Conservation (phyloP, 2,329 filamentous ascomycete species). For the Aspergillus niger region DNA sequence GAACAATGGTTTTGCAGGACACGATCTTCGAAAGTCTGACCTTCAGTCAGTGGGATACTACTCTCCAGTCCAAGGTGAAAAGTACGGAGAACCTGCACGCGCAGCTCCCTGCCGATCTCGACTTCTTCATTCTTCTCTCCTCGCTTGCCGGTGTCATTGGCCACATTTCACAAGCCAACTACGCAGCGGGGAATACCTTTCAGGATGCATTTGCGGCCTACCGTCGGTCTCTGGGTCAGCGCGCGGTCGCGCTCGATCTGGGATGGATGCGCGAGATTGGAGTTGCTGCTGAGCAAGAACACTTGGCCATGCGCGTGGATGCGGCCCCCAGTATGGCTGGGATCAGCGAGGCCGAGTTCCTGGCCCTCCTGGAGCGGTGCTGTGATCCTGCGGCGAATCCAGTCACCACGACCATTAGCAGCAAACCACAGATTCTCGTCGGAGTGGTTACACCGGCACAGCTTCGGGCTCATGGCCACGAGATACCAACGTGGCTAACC, state of each 20-base stretch:
- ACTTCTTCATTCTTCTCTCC: conserved; percentile 44
- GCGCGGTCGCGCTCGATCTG: neutral
- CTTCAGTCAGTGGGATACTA: conserved; percentile 37
- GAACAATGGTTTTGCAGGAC: conserved; percentile 33
- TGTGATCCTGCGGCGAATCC: neutral
- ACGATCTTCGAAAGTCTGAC: conserved; percentile 43
- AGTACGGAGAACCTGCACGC: conserved; percentile 38
- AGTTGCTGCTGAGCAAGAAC: neutral
- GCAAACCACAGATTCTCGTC: neutral
- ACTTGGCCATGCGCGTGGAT: neutral
- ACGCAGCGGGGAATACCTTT: conserved; percentile 39
- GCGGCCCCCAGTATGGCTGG: neutral
- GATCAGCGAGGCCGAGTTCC: neutral
- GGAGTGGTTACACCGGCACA: neutral
- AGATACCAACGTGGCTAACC: neutral
- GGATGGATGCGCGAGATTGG: neutral
- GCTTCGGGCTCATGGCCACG: neutral
- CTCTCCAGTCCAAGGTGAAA: conserved; percentile 40
- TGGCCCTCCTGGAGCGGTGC: neutral
- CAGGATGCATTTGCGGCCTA: conserved; percentile 34
- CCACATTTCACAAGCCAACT: conserved; percentile 46
- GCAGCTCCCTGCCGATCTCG: conserved; percentile 32
- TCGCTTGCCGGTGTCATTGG: conserved; percentile 44
- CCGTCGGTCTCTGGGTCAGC: neutral
- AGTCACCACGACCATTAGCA: neutral